Evolutionary conservation across 495 filamentous ascomycete species (phyloP).

Genomic region (Usnea hakonensis): DNA sequence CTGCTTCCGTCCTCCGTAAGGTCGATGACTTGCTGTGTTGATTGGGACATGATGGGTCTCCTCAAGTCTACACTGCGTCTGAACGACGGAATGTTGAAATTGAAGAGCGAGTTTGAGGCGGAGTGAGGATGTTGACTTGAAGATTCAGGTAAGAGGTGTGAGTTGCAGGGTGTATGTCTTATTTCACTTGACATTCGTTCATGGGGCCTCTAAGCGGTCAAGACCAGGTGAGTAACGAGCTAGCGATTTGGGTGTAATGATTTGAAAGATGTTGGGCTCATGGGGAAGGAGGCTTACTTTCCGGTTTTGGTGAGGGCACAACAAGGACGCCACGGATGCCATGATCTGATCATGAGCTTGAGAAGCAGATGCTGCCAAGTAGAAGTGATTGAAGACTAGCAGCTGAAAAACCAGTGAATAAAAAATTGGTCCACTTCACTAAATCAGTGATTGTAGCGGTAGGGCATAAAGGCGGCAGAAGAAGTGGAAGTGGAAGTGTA

Average conservation of each 20-base stretch:
- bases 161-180: constrained; percentile 17
- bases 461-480: not conserved
- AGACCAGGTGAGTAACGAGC: constrained; percentile 5
- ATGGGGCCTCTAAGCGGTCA: constrained; percentile 31
- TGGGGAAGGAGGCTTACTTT: constrained; percentile 13
- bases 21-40: constrained; percentile 43
- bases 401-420: not conserved
- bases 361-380: not conserved
- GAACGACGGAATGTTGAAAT: constrained; percentile 20
- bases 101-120: constrained; percentile 17
- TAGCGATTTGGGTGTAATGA: not conserved
- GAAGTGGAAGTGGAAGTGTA: too few species aligned
- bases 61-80: constrained; percentile 42
- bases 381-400: not conserved
- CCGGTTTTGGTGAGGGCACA: constrained; percentile 18
- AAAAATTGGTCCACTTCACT: not conserved
- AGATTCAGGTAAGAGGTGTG: constrained; percentile 18
- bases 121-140: constrained; percentile 21
- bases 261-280: not conserved
- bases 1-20: constrained; percentile 44
- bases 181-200: constrained; percentile 34
- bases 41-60: constrained; percentile 35
- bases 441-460: not conserved
- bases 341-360: constrained; percentile 10
- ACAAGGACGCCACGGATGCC: constrained; percentile 18